Base-by-base conservation (phyloP, 202 grass and related monocot genomes). In the Brachypodium distachyon region DNA sequence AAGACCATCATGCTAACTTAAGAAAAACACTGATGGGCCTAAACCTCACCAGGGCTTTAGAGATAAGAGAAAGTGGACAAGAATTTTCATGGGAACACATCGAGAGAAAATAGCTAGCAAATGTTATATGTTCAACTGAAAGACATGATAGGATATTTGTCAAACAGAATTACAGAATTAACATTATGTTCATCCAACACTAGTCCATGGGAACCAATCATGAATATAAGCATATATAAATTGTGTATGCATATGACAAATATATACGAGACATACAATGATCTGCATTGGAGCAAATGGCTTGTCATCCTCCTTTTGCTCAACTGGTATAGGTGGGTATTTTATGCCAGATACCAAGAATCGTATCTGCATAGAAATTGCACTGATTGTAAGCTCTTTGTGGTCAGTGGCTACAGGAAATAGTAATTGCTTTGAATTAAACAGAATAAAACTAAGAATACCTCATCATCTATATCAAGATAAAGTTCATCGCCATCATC, bases 231-330 rank as follows among this genome's bases (percentile, higher is more conserved):
- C 16, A 41, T 25, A 66, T 23, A 8, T 6, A 54, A 6, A 26
- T 28, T 78, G 12, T 38, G 57, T 17, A 62, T 11, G 38, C 50
- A 2, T 50, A 83, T 54, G 46, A 58, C 29, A 67, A 10, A 77
- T 44, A 50, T n/a, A 51, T 12, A 61, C 42, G 76, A 34, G 54
- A 46, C 86, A 68, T 82, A 98, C 95, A 81, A 74, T 84, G 57
- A 98, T 92, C 61, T 92, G 80, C 95, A 98, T 95, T 46, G 95
- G 91, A 73, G 89, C 70, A 79, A 98, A 98, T 72, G 91, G 87
- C 56, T 74, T 79, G 31, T 87, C 85, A 75, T 88, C 59, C 56
- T 88, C 89, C 67, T 93, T 87, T 80, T 98, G 95, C 67, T 92
- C 91, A 36, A 90, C 48, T 60, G 95, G 95, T 72, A 92, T 88